A percentile compares a stretch with the other conserved stretches of the same genome.
Conservation (phyloP, 805 yeast genomes). For the Sugiyamaella smithiae region DNA sequence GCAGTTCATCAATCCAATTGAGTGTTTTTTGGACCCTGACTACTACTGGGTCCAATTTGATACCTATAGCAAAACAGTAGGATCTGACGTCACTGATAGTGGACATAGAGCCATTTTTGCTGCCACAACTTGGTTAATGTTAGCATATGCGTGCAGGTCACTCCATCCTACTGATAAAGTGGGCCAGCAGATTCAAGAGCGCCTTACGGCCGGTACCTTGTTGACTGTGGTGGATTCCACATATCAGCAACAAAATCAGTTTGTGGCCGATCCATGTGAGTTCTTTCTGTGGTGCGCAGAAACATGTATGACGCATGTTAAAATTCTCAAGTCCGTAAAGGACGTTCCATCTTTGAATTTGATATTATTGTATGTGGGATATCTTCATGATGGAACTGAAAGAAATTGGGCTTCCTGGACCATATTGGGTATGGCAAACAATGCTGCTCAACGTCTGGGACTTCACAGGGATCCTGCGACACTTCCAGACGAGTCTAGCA, state of each 20-base stretch:
- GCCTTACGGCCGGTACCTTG: constrained; percentile 5
- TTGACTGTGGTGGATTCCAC: constrained; percentile 6
- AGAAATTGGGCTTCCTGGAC: constrained; percentile 17
- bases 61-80: neutral
- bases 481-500: neutral
- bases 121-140: constrained; percentile 7
- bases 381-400: constrained; percentile 17
- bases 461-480: constrained; percentile 14
- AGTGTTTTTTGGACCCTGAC: constrained; percentile 9
- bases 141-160: constrained; percentile 11
- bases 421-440: constrained; percentile 15
- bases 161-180: constrained; percentile 2
- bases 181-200: constrained; percentile 1
- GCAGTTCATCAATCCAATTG: constrained; percentile 15
- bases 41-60: constrained; percentile 12
- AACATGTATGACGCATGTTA: constrained; percentile 7
- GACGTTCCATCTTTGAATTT: constrained; percentile 8
- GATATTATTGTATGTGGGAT: constrained; percentile 10
- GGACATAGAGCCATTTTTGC: neutral
- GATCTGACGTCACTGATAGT: neutral
- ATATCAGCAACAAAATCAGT: constrained; percentile 10
- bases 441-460: constrained; percentile 17
- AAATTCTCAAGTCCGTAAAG: constrained; percentile 5
- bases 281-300: constrained; percentile 17
- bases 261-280: constrained; percentile 19